Percentiles rank a stretch among this genome's conserved stretches.
These are phyloP conservation scores for Antrodiella citrinella DNA, from an alignment of 768 basidiomycete species.

Conservation along the genomic window DNA sequence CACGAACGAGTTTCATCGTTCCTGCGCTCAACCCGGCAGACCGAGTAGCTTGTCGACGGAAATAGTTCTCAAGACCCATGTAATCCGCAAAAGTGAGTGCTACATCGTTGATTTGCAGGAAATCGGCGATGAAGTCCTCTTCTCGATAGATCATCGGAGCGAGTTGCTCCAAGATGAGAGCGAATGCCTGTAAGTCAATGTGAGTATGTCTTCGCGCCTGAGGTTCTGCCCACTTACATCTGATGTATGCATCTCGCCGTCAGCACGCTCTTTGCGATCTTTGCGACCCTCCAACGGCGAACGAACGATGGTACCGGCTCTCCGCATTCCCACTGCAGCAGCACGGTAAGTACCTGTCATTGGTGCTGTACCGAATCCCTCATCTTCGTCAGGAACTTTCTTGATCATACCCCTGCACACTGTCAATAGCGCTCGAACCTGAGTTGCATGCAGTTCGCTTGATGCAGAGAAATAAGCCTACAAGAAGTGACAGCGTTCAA, in stretches of 20 bases:
- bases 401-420: slow-evolving; percentile 53
- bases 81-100: slow-evolving; percentile 93
- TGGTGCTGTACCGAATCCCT: slow-evolving; percentile 25
- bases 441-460: slow-evolving; percentile 73
- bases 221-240: slow-evolving; percentile 42
- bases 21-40: slow-evolving; percentile 55
- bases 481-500: not conserved
- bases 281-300: slow-evolving; percentile 53
- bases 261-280: slow-evolving; percentile 47
- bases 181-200: slow-evolving; percentile 50
- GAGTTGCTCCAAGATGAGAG: slow-evolving; percentile 67
- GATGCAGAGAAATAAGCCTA: slow-evolving; percentile 90
- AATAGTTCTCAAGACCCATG: slow-evolving; percentile 89
- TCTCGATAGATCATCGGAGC: slow-evolving; percentile 72
- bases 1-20: slow-evolving; percentile 74
- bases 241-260: slow-evolving; percentile 58
- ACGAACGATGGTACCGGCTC: slow-evolving; percentile 81
- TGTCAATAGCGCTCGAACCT: slow-evolving; percentile 69
- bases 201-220: not conserved
- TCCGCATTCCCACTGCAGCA: slow-evolving; percentile 54
- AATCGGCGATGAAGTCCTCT: slow-evolving; percentile 83
- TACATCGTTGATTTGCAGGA: slow-evolving; percentile 85
- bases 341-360: slow-evolving; percentile 2
- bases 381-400: slow-evolving; percentile 55
- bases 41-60: slow-evolving; percentile 83